These are phyloP conservation scores for Karstenula rhodostoma DNA, from an alignment of 2,329 filamentous ascomycete species.

Conservation along the genomic window DNA sequence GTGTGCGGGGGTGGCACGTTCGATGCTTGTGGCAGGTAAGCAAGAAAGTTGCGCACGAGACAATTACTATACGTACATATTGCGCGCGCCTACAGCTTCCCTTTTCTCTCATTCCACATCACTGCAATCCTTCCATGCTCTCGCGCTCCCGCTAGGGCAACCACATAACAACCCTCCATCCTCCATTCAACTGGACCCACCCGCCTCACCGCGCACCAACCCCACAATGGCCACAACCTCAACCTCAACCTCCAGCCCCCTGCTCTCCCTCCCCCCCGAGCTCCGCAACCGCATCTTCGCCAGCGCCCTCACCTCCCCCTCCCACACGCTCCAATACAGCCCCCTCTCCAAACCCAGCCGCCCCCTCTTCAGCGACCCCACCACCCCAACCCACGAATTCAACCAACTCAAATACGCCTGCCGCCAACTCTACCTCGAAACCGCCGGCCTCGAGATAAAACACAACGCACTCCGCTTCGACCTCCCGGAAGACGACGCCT, in stretches of 20 bases:
- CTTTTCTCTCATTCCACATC: not conserved
- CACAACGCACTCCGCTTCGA: constrained; percentile 8
- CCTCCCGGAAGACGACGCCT: constrained; percentile 1
- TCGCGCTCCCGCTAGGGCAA: not conserved
- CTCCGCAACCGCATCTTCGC: constrained; percentile 9
- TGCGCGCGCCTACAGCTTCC: not conserved
- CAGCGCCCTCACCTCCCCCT: constrained; percentile 1
- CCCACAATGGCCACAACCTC: not conserved
- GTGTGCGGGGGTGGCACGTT: not conserved
- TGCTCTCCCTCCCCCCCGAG: not conserved
- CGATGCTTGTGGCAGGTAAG: not conserved
- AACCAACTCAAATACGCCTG: constrained; percentile 17
- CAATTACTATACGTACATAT: not conserved
- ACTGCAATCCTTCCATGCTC: not conserved
- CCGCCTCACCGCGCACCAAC: not conserved
- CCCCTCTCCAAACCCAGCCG: not conserved
- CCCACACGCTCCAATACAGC: not conserved
- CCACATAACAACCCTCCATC: not conserved
- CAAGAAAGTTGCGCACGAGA: not conserved
- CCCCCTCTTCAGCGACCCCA: not conserved
- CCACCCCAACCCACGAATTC: not conserved
- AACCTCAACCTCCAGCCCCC: not conserved
- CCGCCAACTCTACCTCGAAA: constrained; percentile 10
- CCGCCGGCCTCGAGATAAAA: constrained; percentile 9
- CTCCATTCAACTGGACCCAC: not conserved